Conservation (phyloP, 2,329 filamentous ascomycete species). For the Arthrobotrys sphaeroides region DNA sequence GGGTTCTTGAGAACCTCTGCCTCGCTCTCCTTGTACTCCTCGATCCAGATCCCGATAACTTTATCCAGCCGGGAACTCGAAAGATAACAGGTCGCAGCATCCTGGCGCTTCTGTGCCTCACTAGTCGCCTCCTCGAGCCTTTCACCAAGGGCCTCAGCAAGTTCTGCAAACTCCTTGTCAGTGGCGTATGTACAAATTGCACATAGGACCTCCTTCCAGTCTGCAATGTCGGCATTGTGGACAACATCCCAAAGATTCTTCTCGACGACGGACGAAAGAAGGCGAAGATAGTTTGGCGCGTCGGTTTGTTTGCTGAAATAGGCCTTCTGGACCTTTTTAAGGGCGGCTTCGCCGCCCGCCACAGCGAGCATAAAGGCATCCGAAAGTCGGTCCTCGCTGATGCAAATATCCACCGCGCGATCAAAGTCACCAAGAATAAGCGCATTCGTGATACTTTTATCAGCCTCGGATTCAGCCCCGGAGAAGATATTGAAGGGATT, state of each 20-base stretch:
- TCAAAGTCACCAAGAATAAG: constrained; percentile 91
- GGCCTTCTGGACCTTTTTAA: constrained; percentile 90
- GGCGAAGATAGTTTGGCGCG: constrained; percentile 87
- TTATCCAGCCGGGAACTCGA: constrained; percentile 97
- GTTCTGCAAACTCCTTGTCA: constrained; percentile 87
- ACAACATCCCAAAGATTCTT: constrained; percentile 99
- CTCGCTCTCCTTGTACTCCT: constrained; percentile 80
- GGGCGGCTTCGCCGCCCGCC: constrained; percentile 89
- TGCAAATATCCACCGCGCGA: constrained; percentile 84
- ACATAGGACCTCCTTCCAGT: constrained; percentile 98
- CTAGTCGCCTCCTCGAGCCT: constrained; percentile 72
- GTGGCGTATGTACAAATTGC: constrained; percentile 95
- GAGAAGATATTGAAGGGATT: constrained; percentile 91
- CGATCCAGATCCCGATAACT: constrained; percentile 92
- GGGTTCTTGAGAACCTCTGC: constrained; percentile 74
- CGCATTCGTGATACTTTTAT: constrained; percentile 85
- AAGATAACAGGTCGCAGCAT: constrained; percentile 95
- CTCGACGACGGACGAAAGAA: constrained; percentile 88
- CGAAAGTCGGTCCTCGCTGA: constrained; percentile 87
- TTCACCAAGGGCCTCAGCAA: constrained; percentile 94
- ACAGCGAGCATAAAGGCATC: constrained; percentile 99
- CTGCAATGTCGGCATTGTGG: constrained; percentile 88
- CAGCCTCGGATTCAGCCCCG: constrained; percentile 82
- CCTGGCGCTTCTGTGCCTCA: constrained; percentile 72
- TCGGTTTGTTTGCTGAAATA: constrained; percentile 86